Evolutionary conservation across 805 yeast genomes (phyloP), one percentile per base, ranked within the genome.

Genomic region (Saccharomyces mikatae): DNA sequence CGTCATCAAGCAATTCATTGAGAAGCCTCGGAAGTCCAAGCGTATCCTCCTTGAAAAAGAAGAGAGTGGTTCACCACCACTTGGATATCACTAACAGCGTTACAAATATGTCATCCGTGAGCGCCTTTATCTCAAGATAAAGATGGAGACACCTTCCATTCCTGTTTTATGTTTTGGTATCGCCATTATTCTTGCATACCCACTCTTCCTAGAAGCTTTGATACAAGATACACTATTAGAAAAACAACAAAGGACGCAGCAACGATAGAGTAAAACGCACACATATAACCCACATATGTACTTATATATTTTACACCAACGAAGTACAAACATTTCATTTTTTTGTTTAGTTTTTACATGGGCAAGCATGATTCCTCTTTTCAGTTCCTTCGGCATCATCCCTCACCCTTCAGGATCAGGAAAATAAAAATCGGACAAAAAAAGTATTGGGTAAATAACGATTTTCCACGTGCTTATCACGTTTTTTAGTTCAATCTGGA

Each of bases 391-490:
- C 44, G 21, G 52, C 26, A 29, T 29, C n/a, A 36, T 41, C 41
- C 11, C 10, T 11, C 49, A 24, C 9, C 46, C 21, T 21, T 32
- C 49, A 27, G 6, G 36, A 31, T 47, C 26, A 21, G 24, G 24
- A 49, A 48, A 41, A 48, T 48, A 41, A 49, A 49, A 49, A 46
- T 26, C 44, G 26, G 22, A 41, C 22, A 22, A 41, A 8, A 27
- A 48, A 22, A 28, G 17, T 13, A 17, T 28, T 50, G 27, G n/a
- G 48, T n/a, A 41, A 47, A 55, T 32, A 53, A 50, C 22, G 11
- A 27, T n/a, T 46, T 51, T 54, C 62, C 70, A 65, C 69, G 70
- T 66, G 70, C 60, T 62, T 54, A 62, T 65, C 70, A 66, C 70
- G 70, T 66, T 66, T 58, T 56, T 36, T 36, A 17, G 22, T 36